These are phyloP conservation scores for Alternaria sp. DNA, from an alignment of 2,329 filamentous ascomycete genomes.

Conservation along the genomic window DNA sequence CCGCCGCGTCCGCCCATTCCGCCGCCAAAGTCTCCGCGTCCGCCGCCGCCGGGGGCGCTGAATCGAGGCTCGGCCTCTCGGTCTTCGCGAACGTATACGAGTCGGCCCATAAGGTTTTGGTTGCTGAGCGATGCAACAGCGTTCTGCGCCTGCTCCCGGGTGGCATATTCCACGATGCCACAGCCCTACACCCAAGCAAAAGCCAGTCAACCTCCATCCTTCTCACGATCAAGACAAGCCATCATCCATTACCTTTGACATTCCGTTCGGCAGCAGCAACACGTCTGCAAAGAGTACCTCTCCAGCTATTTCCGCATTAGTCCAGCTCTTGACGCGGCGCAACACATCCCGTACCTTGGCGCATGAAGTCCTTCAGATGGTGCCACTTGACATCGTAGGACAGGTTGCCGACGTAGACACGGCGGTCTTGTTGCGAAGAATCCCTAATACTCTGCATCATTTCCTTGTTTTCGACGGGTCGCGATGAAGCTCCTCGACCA, in stretches of 20 bases:
- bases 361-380: conserved; percentile 99
- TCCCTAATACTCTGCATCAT: conserved; percentile 97
- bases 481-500: conserved; percentile 61
- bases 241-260: conserved; percentile 99
- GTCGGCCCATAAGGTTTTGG: conserved; percentile 97
- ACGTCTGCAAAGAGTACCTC: conserved; percentile 99
- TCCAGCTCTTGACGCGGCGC: conserved; percentile 27
- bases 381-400: conserved; percentile 99
- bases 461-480: conserved; percentile 87
- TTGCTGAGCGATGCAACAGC: conserved; percentile 98
- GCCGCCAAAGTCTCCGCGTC: conserved; percentile 61
- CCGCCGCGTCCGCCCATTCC: conserved; percentile 53
- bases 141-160: conserved; percentile 97
- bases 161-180: conserved; percentile 99
- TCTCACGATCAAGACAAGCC: conserved; percentile 77
- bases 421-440: conserved; percentile 96
- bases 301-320: conserved; percentile 74
- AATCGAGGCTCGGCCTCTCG: conserved; percentile 98
- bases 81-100: conserved; percentile 99
- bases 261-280: conserved; percentile 99
- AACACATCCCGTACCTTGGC: conserved; percentile 78
- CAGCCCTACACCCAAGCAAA: conserved; percentile 96
- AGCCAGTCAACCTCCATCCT: conserved; percentile 99
- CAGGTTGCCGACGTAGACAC: conserved; percentile 98
- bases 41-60: conserved; percentile 70